A percentile compares a stretch with the other conserved stretches of the same genome.
phyloP scores from a whole-genome alignment of 2,329 filamentous ascomycete species.

The Arthrobotrys conoides region DNA sequence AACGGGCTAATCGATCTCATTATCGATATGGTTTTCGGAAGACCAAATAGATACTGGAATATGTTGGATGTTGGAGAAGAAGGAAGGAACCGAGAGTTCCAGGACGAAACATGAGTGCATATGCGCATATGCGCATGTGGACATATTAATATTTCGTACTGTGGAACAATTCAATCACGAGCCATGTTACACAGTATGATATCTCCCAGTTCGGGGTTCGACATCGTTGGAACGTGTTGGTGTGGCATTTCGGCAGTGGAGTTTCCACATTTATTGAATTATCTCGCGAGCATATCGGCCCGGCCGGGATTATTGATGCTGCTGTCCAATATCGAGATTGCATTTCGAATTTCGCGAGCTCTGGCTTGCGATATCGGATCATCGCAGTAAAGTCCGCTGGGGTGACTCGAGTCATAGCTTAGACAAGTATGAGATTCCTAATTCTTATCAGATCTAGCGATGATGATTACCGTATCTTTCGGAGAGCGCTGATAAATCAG shows the following conservation, averaged over 20 bases:
- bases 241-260: conserved; percentile 3
- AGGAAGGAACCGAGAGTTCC: conserved; percentile 7
- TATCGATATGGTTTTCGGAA: background rate
- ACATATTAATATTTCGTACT: no score
- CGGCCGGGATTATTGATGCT: conserved; percentile 9
- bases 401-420: background rate
- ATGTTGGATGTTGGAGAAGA: background rate
- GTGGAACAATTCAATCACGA: background rate
- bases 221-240: conserved; percentile 28
- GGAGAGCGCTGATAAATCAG: conserved; percentile 52
- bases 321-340: conserved; percentile 13
- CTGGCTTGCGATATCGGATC: conserved; percentile 37
- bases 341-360: background rate
- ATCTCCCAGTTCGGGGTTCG: conserved; percentile 16
- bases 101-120: conserved; percentile 10
- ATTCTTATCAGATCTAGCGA: conserved; percentile 45
- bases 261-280: background rate
- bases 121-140: background rate
- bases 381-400: background rate
- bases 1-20: background rate
- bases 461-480: conserved; percentile 33
- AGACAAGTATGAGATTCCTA: conserved; percentile 1
- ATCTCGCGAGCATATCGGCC: background rate
- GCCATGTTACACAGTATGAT: conserved; percentile 29
- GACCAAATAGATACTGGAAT: background rate